Conservation (phyloP, 202 grass and related monocot species). For the Setaria viridis region DNA sequence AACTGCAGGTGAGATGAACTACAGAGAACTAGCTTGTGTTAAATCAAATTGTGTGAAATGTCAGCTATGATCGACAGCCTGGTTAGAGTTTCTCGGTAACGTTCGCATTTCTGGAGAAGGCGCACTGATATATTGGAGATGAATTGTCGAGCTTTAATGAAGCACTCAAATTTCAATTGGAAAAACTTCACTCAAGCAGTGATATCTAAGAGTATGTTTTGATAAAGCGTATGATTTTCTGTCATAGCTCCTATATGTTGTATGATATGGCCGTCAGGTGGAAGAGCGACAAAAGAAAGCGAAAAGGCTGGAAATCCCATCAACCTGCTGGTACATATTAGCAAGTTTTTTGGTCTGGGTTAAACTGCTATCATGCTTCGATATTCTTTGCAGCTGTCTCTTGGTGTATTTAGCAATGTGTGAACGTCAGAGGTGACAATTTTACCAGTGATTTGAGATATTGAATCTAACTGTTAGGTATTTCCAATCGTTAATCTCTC, state of each 20-base stretch:
- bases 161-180: background rate
- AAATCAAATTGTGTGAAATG: background rate
- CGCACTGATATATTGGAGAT: background rate
- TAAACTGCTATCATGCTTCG: background rate
- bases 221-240: background rate
- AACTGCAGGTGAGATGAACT: background rate
- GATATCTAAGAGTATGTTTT: background rate
- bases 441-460: background rate
- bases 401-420: background rate
- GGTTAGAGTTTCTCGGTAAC: background rate
- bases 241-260: background rate
- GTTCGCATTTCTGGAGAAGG: background rate
- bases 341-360: background rate
- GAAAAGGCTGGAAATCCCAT: background rate
- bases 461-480: background rate
- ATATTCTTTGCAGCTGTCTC: background rate
- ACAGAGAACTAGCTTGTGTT: background rate
- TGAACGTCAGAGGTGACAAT: background rate
- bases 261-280: background rate
- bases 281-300: background rate
- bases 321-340: background rate
- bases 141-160: background rate
- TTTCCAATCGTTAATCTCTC: background rate
- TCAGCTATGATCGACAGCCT: background rate
- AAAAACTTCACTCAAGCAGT: conserved; percentile 1